These are phyloP conservation scores for Rhynchosporium graminicola DNA, from an alignment of 2,329 filamentous ascomycete genomes.

Conservation along the genomic window DNA sequence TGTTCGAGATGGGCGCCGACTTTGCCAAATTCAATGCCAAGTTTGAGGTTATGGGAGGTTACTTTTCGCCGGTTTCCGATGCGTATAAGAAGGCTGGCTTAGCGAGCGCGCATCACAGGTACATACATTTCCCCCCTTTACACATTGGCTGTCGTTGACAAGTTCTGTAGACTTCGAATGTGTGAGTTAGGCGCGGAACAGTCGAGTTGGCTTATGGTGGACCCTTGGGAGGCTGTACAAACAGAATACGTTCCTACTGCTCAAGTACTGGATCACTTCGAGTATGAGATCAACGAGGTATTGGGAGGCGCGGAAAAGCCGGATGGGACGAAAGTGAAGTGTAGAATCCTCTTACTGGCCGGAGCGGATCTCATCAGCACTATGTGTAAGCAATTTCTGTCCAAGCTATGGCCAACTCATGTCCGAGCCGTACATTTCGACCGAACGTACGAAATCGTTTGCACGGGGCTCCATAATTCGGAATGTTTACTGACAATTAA, in stretches of 20 bases:
- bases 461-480: neutral
- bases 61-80: conserved; percentile 66
- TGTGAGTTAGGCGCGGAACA: conserved; percentile 79
- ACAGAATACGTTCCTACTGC: conserved; percentile 86
- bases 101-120: conserved; percentile 70
- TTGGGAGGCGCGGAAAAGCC: conserved; percentile 70
- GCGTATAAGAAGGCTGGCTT: conserved; percentile 78
- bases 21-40: conserved; percentile 67
- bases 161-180: conserved; percentile 67
- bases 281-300: conserved; percentile 82
- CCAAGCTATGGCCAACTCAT: neutral
- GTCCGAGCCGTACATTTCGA: conserved; percentile 34
- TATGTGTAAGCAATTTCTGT: conserved; percentile 50
- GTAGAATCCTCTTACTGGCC: conserved; percentile 76
- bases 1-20: conserved; percentile 79
- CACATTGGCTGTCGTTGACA: conserved; percentile 18
- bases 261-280: conserved; percentile 86
- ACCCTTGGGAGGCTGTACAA: conserved; percentile 86
- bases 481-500: neutral
- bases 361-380: conserved; percentile 76
- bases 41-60: conserved; percentile 86
- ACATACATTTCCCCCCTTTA: conserved; percentile 20
- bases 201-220: conserved; percentile 77
- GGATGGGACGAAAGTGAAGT: conserved; percentile 64
- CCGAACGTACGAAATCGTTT: conserved; percentile 45